Evolutionary conservation across 371 early-diverging fungal species (phyloP), one percentile per base, ranked within the genome.

Genomic region (Mortierella sp.): DNA sequence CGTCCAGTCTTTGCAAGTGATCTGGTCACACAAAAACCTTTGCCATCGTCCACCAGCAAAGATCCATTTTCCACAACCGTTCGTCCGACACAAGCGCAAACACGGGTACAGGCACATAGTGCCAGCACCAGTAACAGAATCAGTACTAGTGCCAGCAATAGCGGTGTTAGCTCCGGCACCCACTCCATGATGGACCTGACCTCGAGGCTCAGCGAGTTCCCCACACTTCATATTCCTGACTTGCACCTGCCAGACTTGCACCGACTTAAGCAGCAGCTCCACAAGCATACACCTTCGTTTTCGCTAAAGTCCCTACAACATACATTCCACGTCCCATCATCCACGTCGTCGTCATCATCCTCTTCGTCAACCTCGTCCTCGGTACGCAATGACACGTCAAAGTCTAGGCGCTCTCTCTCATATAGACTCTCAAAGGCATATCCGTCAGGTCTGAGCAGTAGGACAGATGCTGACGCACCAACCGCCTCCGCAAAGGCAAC

Each of bases 1-100:
- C 49, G 69, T 5, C 75, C 75, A 2, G 69, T 73, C 56, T 73
- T 73, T 60, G 75, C 75, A n/a, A 73, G 75, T 41, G 75, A 73
- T 50, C 62, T 61, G 56, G 56, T 62, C 51, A 48, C 56, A 55
- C 64, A 64, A 64, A 63, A 49, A 41, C 5, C 34, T 34, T 34
- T 34, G 11, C 34, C 34, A 34, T 44, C 61, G 14, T 42, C 60
- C 28, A 17, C 54, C 23, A 39, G 46, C 47, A 21, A 19, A 17
- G 14, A 42, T 42, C 41, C 54, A 34, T 34, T 34, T 34, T 34
- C 34, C 34, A 34, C 7, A 7, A n/a, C 58, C 14, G 23, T 21
- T 21, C 30, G 21, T 23, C 32, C 27, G 27, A 44, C 30, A 52
- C 47, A 30, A 19, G 21, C 42, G 47, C 47, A 27, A 42, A 47